Evolutionary conservation across 345 rosid species (phyloP).

Genomic region (Eucalyptus guilfoylei): DNA sequence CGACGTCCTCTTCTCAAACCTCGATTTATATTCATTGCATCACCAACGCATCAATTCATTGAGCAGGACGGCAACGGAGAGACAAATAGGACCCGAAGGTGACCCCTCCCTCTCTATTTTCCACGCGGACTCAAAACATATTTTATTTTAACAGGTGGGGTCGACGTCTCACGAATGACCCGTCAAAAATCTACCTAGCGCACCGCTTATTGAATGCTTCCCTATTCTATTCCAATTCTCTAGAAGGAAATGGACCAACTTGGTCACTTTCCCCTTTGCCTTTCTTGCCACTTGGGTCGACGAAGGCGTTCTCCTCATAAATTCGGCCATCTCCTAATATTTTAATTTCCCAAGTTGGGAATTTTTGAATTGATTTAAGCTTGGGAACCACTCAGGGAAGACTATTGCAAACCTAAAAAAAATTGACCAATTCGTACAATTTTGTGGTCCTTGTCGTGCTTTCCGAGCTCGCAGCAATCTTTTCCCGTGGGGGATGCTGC

Average conservation of each 20-base stretch:
- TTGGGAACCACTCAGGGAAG: background rate
- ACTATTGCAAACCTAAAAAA: background rate
- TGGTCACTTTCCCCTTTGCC: background rate
- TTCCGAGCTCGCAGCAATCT: background rate
- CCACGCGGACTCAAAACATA: background rate
- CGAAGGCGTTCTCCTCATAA: background rate
- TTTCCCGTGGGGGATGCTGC: background rate
- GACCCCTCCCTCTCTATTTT: background rate
- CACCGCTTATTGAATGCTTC: background rate
- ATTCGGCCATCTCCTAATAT: background rate
- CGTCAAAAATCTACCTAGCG: background rate
- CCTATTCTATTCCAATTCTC: background rate
- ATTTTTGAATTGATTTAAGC: background rate
- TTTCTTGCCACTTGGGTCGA: background rate
- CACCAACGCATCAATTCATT: background rate
- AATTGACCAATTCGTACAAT: background rate
- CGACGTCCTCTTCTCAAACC: background rate
- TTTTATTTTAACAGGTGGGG: background rate
- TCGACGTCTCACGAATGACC: background rate
- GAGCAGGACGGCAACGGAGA: background rate
- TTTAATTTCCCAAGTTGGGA: background rate
- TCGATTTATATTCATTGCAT: background rate
- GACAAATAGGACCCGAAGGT: background rate
- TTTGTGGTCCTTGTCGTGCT: background rate
- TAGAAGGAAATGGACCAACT: background rate